Base-by-base conservation (phyloP, 768 basidiomycete species). In the Auriscalpium vulgare region DNA sequence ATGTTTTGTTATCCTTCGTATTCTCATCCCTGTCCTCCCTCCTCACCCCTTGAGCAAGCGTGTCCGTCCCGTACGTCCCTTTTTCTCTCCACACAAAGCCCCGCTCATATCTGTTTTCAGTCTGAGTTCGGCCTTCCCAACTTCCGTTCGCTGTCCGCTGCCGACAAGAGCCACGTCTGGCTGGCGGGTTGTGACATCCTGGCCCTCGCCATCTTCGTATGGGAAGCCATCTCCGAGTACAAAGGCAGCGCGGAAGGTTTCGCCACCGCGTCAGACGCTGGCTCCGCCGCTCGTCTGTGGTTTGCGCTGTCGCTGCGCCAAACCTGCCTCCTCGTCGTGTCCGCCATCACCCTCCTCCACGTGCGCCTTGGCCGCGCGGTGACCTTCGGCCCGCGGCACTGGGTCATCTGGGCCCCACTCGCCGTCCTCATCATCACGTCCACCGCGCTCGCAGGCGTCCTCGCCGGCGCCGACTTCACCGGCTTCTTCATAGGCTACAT, bases 101-200 rank as follows among this genome's bases (percentile, higher is more conserved):
- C 58, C 68, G 62, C 68, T 34, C 36, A 23, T 10, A 19, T 35
- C 45, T 17, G n/a, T 43, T 16, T 14, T 37, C 67, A 89, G 87
- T 79, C 86, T 63, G 85, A 87, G 72, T 88, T 87, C 67, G 84
- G 85, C 59, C 77, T 86, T 56, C 86, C 85, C 58, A 82, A 82
- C 65, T 85, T 82, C 68, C 77, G 76, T 62, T 79, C 79, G 14
- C 76, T 90, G 58, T 83, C 87, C 40, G 71, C 78, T 38, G 81
- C 83, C 51, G 83, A 88, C 68, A 85, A 87, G 71, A 78, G 77
- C 58, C 85, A 88, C 65, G 63, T 89, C 48, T 90, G 87, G 86
- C 73, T 90, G 50, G 83, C 87, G 57, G 70, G 75, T 29, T 77
- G 85, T 47, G 88, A 90, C 63, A 63, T 88, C 35, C 51, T 85